Base-by-base conservation (phyloP, 2,329 filamentous ascomycete genomes). In the Triangularia verruculosa region DNA sequence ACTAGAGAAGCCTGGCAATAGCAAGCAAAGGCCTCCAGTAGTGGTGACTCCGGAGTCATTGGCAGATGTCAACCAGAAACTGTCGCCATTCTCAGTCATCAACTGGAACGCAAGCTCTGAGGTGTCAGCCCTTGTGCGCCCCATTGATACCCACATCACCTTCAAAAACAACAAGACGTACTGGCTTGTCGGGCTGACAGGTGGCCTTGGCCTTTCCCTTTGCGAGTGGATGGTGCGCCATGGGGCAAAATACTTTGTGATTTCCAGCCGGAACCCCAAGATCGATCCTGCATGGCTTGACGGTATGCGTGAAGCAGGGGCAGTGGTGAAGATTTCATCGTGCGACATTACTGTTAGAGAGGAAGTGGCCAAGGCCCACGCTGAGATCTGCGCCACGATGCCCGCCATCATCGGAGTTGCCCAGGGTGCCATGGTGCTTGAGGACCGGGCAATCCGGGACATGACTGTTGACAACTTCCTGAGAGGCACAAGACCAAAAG, bases 381-480 rank as follows among this genome's bases (percentile, higher is more conserved):
- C 59, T 13, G 62, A 54, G 2, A 72, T 74, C n/a, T 25, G 22
- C 25, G 7, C 47, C 12, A 68, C 57, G 6, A 61, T 70, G 28
- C 74, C 74, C 0, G 69, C 72, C 1, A 74, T 80, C 25, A 73
- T 66, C 0, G 78, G 79, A 20, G 72, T 79, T 6, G 68, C 68
- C 1, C 70, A 78, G 24, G 78, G 73, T 1, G 78, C 78, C 15
- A 75, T 78, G 74, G 73, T 79, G 2, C 68, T 78, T 0, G 24
- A 66, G 11, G 75, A 78, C 57, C 34, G 39, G 24, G 39, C 67
- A 0, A 69, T 77, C 39, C 24, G 47, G 0, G 62, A 70, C 9
- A 70, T 72, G 68, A 56, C 64, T 2, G 43, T 71, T 1, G 66
- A 72, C 12, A 61, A 63, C 0, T 47, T 76, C 27, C 43, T 64